Base-by-base conservation (phyloP, 1,284 basidiomycete genomes). In the Pholiota adiposa region DNA sequence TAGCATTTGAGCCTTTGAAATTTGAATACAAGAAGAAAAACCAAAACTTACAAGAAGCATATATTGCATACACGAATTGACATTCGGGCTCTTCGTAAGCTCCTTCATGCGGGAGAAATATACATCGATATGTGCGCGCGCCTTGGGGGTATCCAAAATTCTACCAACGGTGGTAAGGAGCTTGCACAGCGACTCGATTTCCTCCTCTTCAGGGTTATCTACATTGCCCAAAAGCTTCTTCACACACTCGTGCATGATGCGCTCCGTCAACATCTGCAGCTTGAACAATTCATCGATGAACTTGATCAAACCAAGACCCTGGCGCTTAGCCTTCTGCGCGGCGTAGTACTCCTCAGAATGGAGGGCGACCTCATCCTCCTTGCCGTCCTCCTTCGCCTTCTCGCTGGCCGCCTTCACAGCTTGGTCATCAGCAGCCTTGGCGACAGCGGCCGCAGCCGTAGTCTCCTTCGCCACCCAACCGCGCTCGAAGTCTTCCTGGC, bases 241-340 rank as follows among this genome's bases (percentile, higher is more conserved):
- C 73, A 98, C 89, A 80, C 96, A 98, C 72, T 94, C 89, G 77
- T 96, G 92, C 90, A 99, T 98, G 77, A 97, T 96, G 66, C 92
- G 87, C 76, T 94, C 93, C 46, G 93, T 94, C 56, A 97, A 81
- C 93, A 97, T 97, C 75, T 91, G 90, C 38, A 98, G 82, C 81
- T 98, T 98, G 90, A 96, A 98, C 59, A 98, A 82, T 79, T 98
- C 96, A 70, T 97, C 96, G 66, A 98, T 97, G 79, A 99, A 97
- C 74, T 93, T 93, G 75, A 98, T 94, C 62, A 98, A 86, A 83
- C 97, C 97, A 21, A 98, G 89, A 75, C 96, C 96, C 66, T 94
- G 92, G 65, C 96, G 93, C 83, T 98, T 98, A 44, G 96, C 96
- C 82, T 98, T 31, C 29, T 11, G 29, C 29, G 11, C 29, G 11